phyloP scores from a whole-genome alignment of 257 asterid species.

The Solanum pimpinellifolium region DNA sequence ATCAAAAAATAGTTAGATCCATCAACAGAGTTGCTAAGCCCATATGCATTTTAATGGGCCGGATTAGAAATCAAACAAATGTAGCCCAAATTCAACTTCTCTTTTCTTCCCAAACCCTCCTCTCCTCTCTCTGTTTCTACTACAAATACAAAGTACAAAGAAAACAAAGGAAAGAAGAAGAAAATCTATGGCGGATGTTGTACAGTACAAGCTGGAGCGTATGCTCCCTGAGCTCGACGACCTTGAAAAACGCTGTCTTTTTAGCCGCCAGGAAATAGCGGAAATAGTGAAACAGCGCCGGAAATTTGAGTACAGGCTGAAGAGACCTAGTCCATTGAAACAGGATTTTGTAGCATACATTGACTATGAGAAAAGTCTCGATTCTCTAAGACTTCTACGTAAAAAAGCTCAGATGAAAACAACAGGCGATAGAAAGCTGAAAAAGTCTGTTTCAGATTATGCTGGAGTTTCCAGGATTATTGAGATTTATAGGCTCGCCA shows the following conservation, averaged over 20 bases:
- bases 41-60: not conserved
- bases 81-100: not conserved
- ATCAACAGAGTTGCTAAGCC: not conserved
- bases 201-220: slow-evolving; percentile 82
- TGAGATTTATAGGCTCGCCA: slow-evolving; percentile 62
- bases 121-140: not conserved
- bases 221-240: slow-evolving; percentile 87
- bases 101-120: not conserved
- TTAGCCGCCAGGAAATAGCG: slow-evolving; percentile 60
- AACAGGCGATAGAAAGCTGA: slow-evolving; percentile 29
- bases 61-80: not conserved
- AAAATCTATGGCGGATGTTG: slow-evolving; percentile 73
- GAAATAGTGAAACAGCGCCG: slow-evolving; percentile 91
- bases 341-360: slow-evolving; percentile 59
- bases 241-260: slow-evolving; percentile 63
- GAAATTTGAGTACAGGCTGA: slow-evolving; percentile 86
- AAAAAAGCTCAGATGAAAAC: slow-evolving; percentile 28
- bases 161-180: not conserved
- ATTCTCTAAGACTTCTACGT: slow-evolving; percentile 61
- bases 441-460: slow-evolving; percentile 61
- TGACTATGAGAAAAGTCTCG: slow-evolving; percentile 73
- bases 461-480: slow-evolving; percentile 67
- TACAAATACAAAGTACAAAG: too few species aligned
- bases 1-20: not conserved
- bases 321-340: slow-evolving; percentile 80